Evolutionary conservation across 2,329 filamentous ascomycete species (phyloP), one percentile per base, ranked within the genome.

Genomic region (Teratosphaeria pseudoeucalypti): DNA sequence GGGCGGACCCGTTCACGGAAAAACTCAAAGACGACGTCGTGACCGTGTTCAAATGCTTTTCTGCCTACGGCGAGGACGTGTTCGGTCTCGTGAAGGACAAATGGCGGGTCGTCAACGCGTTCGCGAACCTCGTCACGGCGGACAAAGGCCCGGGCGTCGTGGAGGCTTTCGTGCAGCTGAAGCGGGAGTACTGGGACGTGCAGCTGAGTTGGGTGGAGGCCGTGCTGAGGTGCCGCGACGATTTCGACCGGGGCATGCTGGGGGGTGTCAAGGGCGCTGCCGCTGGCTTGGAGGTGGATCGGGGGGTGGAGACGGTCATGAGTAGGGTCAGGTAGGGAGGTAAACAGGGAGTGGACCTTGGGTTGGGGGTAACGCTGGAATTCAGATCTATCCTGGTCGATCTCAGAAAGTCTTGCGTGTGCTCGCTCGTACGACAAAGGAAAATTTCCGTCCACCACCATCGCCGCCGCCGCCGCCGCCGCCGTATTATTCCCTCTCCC

Each of bases 171-270:
- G 87, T 87, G 67, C 77, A 79, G 5, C 92, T 99, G 77, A 97
- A 96, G 80, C 78, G 76, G 47, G 81, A 84, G 54, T 96, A 96
- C 74, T 96, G 92, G 89, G 94, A 99, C 75, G 78, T 97, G 71
- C 90, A 95, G 73, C 86, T 97, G 61, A 87, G 86, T 54, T 99
- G 94, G 94, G 91, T 99, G 7, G 95, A 99, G 79, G 88, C 89
- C 6, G 92, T 96, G 55, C 72, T 99, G 64, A 82, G 92, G 65
- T 81, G 85, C 1, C 81, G 95, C 66, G 94, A 99, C 74, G 94
- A 99, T 77, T 97, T 95, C 76, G 94, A 97, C 74, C 81, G 92
- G 66, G 82, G 84, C 61, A 90, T 97, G 89, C 75, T 97, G 64
- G 94, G 90, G 70, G 82, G 85, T 19, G 87, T 97, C 55, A 97